Conservation (phyloP, 116 monocot genomes). For the Papilionanthe hybrid region DNA sequence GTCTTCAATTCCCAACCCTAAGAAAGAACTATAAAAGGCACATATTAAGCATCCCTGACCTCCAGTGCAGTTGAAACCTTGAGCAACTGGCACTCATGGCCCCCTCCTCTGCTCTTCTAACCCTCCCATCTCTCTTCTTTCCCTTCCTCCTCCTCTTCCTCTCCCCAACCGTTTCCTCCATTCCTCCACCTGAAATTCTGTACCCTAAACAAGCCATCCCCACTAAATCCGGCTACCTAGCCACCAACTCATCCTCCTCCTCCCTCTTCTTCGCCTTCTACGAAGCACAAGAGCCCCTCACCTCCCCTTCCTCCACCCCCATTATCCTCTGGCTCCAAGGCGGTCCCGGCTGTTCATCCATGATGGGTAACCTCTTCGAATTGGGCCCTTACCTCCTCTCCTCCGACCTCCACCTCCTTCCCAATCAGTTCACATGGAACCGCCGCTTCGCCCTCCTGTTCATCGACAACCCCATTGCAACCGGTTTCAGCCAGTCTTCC, state of each 20-base stretch:
- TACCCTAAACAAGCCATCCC: too few species aligned
- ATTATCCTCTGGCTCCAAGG: slow-evolving; percentile 91
- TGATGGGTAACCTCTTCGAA: slow-evolving; percentile 64
- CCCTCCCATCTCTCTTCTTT: too few species aligned
- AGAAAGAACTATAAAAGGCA: too few species aligned
- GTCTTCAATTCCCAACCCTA: too few species aligned
- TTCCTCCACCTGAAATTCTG: too few species aligned
- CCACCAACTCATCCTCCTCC: slow-evolving; percentile 16
- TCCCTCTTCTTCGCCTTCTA: slow-evolving; percentile 75
- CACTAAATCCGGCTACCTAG: too few species aligned
- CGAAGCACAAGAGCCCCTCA: slow-evolving; percentile 47
- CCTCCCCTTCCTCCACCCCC: slow-evolving; percentile 40
- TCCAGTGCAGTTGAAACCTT: too few species aligned
- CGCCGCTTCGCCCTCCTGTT: slow-evolving; percentile 74
- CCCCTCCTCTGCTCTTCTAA: too few species aligned
- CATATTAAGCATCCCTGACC: too few species aligned
- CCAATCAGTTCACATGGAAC: slow-evolving; percentile 82
- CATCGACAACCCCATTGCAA: slow-evolving; percentile 81
- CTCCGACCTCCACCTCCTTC: slow-evolving; percentile 19
- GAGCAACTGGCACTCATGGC: too few species aligned
- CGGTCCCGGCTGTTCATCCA: slow-evolving; percentile 90
- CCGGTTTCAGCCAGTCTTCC: slow-evolving; percentile 63
- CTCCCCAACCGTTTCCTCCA: too few species aligned
- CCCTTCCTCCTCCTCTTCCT: too few species aligned
- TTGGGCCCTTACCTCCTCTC: slow-evolving; percentile 72